Base-by-base conservation (phyloP, 352 stramenopile genomes). In the Pythium chondricola region DNA sequence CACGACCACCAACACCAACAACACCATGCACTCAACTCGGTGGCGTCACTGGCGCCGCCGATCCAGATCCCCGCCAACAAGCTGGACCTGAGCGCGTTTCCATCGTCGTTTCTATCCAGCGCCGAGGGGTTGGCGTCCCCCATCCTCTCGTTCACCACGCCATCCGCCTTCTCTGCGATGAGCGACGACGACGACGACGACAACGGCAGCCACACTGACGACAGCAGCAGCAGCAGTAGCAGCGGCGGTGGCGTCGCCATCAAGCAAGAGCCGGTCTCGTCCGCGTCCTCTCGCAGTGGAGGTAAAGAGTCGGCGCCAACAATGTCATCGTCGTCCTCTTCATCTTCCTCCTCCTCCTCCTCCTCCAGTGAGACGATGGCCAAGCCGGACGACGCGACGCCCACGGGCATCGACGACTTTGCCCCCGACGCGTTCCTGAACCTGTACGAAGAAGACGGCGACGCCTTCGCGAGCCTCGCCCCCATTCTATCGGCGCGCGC, bases 321-420 rank as follows among this genome's bases (percentile, higher is more conserved):
- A n/a, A n/a, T n/a, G n/a, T n/a, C n/a, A n/a, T n/a, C n/a, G n/a
- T n/a, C n/a, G n/a, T n/a, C n/a, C n/a, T n/a, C n/a, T n/a, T n/a
- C n/a, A n/a, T n/a, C n/a, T n/a, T n/a, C n/a, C n/a, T n/a, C n/a
- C n/a, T n/a, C n/a, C n/a, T n/a, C n/a, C n/a, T n/a, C n/a, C n/a
- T n/a, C n/a, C n/a, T n/a, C n/a, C n/a, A n/a, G n/a, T n/a, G n/a
- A n/a, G n/a, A n/a, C n/a, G n/a, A n/a, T n/a, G 16, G 29, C 35
- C 32, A 69, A 73, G 50, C 59, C 71, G 41, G 50, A 72, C n/a
- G 43, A 69, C 41, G 55, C 61, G 4, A 74, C 72, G 14, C 69
- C 71, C 27, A 86, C 73, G 31, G 68, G 67, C 40, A 83, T 83
- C 45, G 69, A 83, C 45, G 58, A 91, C 46, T 83, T 83, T n/a